A percentile compares a stretch with the other conserved stretches of the same genome.
Conservation (phyloP, 2,329 filamentous ascomycete genomes). For the Aspergillus versicolor region DNA sequence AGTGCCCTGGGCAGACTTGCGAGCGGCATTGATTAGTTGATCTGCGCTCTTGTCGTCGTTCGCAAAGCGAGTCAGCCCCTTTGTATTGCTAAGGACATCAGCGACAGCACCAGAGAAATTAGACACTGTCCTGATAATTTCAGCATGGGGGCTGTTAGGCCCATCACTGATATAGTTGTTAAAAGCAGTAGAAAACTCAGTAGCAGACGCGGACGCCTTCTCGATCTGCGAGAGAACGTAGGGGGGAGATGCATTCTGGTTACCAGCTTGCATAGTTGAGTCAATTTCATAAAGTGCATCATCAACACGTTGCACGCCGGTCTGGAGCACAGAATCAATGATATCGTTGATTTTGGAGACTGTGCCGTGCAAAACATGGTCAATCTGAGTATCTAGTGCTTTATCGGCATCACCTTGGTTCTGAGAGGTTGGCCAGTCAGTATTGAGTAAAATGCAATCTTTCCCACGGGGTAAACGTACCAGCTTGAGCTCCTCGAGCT, state of each 20-base stretch:
- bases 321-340: conserved; percentile 92
- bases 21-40: conserved; percentile 75
- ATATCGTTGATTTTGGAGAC: conserved; percentile 95
- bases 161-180: conserved; percentile 98
- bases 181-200: conserved; percentile 96
- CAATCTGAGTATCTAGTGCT: conserved; percentile 85
- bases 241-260: conserved; percentile 92
- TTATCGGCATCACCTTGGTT: conserved; percentile 73
- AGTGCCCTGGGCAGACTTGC: conserved; percentile 80
- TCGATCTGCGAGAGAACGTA: conserved; percentile 97
- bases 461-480: conserved; percentile 31
- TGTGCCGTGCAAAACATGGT: conserved; percentile 81
- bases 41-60: conserved; percentile 95
- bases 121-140: conserved; percentile 90
- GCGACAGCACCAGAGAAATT: conserved; percentile 86
- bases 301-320: conserved; percentile 89
- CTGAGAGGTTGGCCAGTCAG: conserved; percentile 29
- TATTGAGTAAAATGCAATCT: neutral
- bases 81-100: conserved; percentile 93
- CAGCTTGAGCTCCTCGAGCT: conserved; percentile 80
- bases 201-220: conserved; percentile 89
- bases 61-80: conserved; percentile 87
- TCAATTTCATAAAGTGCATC: conserved; percentile 96
- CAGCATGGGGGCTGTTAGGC: conserved; percentile 81
- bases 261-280: conserved; percentile 96